Evolutionary conservation across 257 asterid genomes (phyloP).

Genomic region (Solanum arcanum): DNA sequence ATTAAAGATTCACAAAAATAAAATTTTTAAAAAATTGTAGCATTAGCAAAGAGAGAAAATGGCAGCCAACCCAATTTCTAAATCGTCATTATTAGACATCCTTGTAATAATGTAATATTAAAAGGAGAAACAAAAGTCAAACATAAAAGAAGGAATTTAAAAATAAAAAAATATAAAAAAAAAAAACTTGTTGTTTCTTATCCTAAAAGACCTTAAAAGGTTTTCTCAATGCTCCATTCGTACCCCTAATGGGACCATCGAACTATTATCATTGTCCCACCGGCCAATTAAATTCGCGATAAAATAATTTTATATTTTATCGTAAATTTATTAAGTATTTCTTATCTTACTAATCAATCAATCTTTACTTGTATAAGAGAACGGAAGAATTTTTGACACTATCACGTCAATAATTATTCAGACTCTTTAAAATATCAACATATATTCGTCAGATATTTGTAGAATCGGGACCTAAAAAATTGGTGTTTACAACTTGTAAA

Average conservation of each 20-base stretch:
- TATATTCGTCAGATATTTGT: too few species aligned
- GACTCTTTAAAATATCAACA: background rate
- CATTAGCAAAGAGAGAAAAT: background rate
- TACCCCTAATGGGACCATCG: background rate
- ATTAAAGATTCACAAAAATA: background rate
- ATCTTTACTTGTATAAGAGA: background rate
- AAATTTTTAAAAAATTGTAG: background rate
- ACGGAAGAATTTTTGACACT: background rate
- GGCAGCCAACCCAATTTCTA: conserved; percentile 6
- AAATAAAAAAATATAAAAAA: background rate
- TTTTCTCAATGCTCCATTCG: background rate
- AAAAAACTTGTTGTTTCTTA: background rate
- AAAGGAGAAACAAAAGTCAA: background rate
- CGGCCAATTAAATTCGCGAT: background rate
- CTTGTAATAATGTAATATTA: background rate
- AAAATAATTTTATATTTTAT: background rate
- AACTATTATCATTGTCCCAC: background rate
- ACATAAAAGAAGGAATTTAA: background rate
- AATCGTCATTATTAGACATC: background rate
- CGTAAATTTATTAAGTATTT: background rate
- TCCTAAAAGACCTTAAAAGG: background rate
- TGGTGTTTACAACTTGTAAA: too few species aligned
- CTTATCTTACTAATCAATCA: background rate
- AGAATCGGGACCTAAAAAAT: background rate
- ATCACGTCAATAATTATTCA: background rate